phyloP scores from a whole-genome alignment of 306 rosid species.

The Cicer yamashitae region DNA sequence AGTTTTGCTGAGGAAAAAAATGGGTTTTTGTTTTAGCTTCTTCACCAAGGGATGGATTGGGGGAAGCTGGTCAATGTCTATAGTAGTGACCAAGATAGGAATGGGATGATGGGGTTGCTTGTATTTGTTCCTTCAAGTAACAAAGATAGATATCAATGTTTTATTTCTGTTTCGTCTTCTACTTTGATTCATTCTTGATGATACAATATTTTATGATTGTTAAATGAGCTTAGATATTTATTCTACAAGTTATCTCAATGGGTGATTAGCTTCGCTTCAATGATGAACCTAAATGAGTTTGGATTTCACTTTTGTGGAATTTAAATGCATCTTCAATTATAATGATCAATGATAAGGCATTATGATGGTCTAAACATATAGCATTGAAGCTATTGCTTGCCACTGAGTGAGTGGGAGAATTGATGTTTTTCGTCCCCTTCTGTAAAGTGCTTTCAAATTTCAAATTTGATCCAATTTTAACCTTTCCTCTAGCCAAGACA shows the following conservation, averaged over 20 bases:
- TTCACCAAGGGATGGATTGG: not conserved
- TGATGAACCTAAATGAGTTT: too few relatives aligned
- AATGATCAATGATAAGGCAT: not conserved
- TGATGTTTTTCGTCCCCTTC: not conserved
- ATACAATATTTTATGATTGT: not conserved
- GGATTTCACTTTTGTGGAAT: too few relatives aligned
- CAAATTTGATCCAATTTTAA: not conserved
- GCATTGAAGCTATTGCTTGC: not conserved
- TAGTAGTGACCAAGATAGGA: not conserved
- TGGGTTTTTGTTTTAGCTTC: not conserved
- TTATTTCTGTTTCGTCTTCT: not conserved
- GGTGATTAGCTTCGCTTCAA: too few relatives aligned
- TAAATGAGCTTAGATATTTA: too few relatives aligned
- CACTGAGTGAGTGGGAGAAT: not conserved
- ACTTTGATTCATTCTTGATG: not conserved
- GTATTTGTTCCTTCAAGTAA: not conserved
- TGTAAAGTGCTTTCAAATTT: not conserved
- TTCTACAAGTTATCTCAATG: too few relatives aligned
- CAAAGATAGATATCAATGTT: not conserved
- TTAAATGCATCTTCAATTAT: too few relatives aligned
- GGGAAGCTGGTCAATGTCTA: constrained; percentile 17
- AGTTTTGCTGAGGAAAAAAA: not conserved
- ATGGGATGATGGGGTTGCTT: not conserved
- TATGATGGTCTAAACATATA: not conserved
- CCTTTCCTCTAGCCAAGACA: not conserved